Evolutionary conservation across 306 rosid genomes (phyloP), one percentile per base, ranked within the genome.

Genomic region (Dryas octopetala): DNA sequence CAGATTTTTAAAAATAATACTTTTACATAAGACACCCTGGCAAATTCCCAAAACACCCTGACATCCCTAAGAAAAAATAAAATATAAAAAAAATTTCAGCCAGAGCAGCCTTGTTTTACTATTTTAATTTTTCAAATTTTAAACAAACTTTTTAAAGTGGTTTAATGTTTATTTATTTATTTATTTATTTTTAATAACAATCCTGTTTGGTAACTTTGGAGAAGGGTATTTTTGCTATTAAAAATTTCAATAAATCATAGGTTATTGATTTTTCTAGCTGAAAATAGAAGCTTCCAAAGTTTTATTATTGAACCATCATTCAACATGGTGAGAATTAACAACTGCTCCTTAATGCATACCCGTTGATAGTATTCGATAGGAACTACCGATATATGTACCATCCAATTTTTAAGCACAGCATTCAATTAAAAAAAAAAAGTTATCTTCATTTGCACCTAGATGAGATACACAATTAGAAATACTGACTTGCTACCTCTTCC

Each of bases 401-500:
- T 45, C 46, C 54, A 71, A n/a, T 17, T 67, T 68, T 43, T 45
- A 48, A 77, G 64, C 26, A 64, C 51, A n/a, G 60, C 46, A 50
- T 73, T 72, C 61, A 5, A 66, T 46, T 62, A 45, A 7, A 28
- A 60, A 19, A 75, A 46, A 16, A 17, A 72, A n/a, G 38, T 26
- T 16, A 28, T 17, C 52, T 19, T 43, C 60, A 28, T 9, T 51
- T 69, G 69, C 80, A 68, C 73, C 70, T 26, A 70, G 61, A 64
- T 75, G 53, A 79, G 80, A 61, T 51, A 11, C 7, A 54, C 14
- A 76, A 54, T 43, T 75, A 77, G 68, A 32, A 70, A 70, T 28
- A 84, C 23, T 60, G 76, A 70, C 78, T 84, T 81, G 83, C 80
- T 78, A 96, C 99, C 99, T 92, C 97, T 88, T 96, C 99, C 89